Conservation (phyloP, 1,139 yeast genomes). For the Candida dubliniensis region DNA sequence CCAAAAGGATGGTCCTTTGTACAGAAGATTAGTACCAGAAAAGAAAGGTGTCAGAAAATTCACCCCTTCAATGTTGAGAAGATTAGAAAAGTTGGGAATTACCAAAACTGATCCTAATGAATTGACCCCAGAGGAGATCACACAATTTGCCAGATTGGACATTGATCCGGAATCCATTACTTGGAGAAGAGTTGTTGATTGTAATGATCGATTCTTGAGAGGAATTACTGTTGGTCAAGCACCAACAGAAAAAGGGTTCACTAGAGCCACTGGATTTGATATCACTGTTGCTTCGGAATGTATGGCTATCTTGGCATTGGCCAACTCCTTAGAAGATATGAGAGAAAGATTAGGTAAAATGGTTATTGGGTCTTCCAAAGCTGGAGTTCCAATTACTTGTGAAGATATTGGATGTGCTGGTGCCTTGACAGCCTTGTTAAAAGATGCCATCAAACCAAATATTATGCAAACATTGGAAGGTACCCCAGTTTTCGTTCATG, state of each 20-base stretch:
- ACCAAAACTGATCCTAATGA: slow-evolving; percentile 78
- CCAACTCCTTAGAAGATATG: slow-evolving; percentile 80
- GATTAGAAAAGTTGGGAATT: slow-evolving; percentile 80
- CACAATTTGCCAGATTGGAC: slow-evolving; percentile 79
- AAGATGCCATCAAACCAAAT: slow-evolving; percentile 97
- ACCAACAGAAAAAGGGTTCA: slow-evolving; percentile 89
- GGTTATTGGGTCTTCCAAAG: slow-evolving; percentile 80
- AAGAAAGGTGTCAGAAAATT: slow-evolving; percentile 82
- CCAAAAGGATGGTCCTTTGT: slow-evolving; percentile 86
- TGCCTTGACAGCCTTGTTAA: slow-evolving; percentile 90
- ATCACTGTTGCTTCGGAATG: slow-evolving; percentile 97
- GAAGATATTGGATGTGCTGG: slow-evolving; percentile 98
- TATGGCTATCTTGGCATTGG: slow-evolving; percentile 95
- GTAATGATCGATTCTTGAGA: slow-evolving; percentile 91
- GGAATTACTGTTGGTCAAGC: slow-evolving; percentile 92
- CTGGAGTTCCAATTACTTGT: slow-evolving; percentile 90
- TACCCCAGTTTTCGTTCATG: slow-evolving; percentile 96
- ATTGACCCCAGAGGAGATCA: slow-evolving; percentile 75
- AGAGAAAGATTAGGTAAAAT: slow-evolving; percentile 87
- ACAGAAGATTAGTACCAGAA: slow-evolving; percentile 82
- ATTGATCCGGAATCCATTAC: slow-evolving; percentile 93
- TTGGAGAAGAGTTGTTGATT: slow-evolving; percentile 95
- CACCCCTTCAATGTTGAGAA: slow-evolving; percentile 73
- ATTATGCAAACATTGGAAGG: slow-evolving; percentile 98
- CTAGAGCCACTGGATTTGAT: slow-evolving; percentile 91